Evolutionary conservation across 805 yeast genomes (phyloP), one percentile per base, ranked within the genome.

Genomic region (Candida ulmi): DNA sequence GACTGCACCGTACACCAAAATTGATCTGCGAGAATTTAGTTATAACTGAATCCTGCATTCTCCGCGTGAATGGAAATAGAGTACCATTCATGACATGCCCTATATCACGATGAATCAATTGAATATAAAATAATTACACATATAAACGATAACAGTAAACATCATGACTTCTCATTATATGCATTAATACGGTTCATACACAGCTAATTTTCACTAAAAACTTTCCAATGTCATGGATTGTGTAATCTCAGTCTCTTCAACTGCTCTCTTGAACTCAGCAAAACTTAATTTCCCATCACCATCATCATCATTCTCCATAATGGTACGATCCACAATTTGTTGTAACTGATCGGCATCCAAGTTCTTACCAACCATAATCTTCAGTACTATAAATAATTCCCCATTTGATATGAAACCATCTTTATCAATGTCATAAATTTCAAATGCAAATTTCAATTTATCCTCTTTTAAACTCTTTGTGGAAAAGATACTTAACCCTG

Each of bases 351-450:
- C 78, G 43, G 86, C 95, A 45, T 79, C 83, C 41, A 95, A 65
- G 55, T 93, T 88, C 50, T 79, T 82, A 2, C 98, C 99, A 21
- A 95, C 99, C 99, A 93, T 93, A 77, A 87, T 85, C 62, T 93
- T 86, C 65, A 93, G 69, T 30, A 93, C 98, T 30, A 91, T 71
- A 54, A 83, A 93, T 41, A 93, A 62, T 63, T 93, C 99, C 18
- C 99, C 99, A 57, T 91, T 91, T 3, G 97, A 90, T 28, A 93
- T 87, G 58, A 57, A 88, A 0, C 99, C 99, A 58, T 93, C 99
- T 40, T 88, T 73, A 62, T 93, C 99, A 46, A 93, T 88, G 58
- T 93, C 99, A 57, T 93, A 93, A 16, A 93, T 88, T 54, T 81
- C 85, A 65, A 93, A 93, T 11, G 96, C 93, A 67, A 95, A 93